These are phyloP conservation scores for Galerina sulciceps DNA, from an alignment of 768 basidiomycete genomes.

Conservation along the genomic window DNA sequence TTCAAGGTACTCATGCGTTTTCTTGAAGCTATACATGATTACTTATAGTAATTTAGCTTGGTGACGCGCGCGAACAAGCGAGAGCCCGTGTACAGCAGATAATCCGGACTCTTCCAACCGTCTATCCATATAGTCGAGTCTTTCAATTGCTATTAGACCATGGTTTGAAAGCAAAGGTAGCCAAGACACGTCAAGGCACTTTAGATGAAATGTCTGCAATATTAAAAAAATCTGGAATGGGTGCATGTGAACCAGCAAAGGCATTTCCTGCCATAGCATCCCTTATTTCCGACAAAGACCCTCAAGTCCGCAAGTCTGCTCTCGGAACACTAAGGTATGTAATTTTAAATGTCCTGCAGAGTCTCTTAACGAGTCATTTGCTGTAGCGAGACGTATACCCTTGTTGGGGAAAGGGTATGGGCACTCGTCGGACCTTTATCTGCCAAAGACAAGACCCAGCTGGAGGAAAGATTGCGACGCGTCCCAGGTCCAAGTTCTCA, in stretches of 20 bases:
- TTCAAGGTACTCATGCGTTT: conserved; percentile 64
- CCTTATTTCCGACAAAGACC: conserved; percentile 89
- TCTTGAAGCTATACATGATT: background rate
- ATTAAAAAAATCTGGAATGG: conserved; percentile 81
- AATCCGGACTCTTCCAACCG: conserved; percentile 82
- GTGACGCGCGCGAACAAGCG: conserved; percentile 87
- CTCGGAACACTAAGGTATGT: conserved; percentile 78
- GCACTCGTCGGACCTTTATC: conserved; percentile 72
- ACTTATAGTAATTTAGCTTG: conserved; percentile 60
- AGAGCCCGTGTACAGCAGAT: conserved; percentile 82
- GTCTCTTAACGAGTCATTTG: background rate
- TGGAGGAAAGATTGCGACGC: conserved; percentile 87
- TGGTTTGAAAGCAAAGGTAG: conserved; percentile 88
- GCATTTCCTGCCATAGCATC: conserved; percentile 78
- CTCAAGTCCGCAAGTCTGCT: conserved; percentile 86
- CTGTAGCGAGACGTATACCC: conserved; percentile 75
- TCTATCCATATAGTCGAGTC: conserved; percentile 92
- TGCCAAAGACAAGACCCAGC: conserved; percentile 88
- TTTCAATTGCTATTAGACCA: conserved; percentile 88
- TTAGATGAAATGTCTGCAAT: conserved; percentile 82
- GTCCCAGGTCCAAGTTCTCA: conserved; percentile 68
- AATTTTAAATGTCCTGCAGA: conserved; percentile 11
- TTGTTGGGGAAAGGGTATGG: conserved; percentile 89
- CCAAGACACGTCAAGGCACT: conserved; percentile 87
- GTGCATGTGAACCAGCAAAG: conserved; percentile 79